phyloP scores from a whole-genome alignment of 1,284 basidiomycete genomes.

The Veloporphyrellus conicus region DNA sequence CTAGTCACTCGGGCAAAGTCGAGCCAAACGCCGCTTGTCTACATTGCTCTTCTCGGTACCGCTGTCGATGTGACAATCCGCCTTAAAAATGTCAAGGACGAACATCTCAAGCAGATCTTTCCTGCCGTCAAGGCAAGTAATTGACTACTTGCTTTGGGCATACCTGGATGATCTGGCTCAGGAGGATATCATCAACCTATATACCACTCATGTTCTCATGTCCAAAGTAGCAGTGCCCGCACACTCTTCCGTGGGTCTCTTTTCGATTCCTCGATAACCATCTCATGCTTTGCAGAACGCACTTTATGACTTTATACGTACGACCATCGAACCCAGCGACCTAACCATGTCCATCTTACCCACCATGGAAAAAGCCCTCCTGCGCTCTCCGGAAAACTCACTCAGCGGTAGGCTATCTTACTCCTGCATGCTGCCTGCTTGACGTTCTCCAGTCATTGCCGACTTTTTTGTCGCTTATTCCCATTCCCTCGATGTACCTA shows the following conservation, averaged over 20 bases:
- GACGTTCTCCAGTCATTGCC: conserved; percentile 41
- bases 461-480: conserved; percentile 57
- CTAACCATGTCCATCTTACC: conserved; percentile 54
- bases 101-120: conserved; percentile 28
- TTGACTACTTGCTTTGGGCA: not conserved
- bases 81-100: conserved; percentile 50
- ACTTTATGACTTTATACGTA: conserved; percentile 59
- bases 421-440: conserved; percentile 2
- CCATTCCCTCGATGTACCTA: conserved; percentile 48
- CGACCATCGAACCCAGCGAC: conserved; percentile 48
- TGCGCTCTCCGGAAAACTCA: conserved; percentile 71
- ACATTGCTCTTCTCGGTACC: conserved; percentile 55
- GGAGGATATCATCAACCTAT: conserved; percentile 52
- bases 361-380: conserved; percentile 66
- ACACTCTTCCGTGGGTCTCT: conserved; percentile 46
- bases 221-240: conserved; percentile 50
- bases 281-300: conserved; percentile 37
- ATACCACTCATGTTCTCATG: conserved; percentile 51
- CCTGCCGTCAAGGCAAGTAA: conserved; percentile 20
- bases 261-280: conserved; percentile 4
- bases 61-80: conserved; percentile 59
- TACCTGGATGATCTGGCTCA: conserved; percentile 24
- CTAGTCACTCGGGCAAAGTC: conserved; percentile 50
- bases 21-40: conserved; percentile 43
- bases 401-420: conserved; percentile 45